Conservation (phyloP, 495 filamentous ascomycete genomes). For the Penicillium diatomitis region DNA sequence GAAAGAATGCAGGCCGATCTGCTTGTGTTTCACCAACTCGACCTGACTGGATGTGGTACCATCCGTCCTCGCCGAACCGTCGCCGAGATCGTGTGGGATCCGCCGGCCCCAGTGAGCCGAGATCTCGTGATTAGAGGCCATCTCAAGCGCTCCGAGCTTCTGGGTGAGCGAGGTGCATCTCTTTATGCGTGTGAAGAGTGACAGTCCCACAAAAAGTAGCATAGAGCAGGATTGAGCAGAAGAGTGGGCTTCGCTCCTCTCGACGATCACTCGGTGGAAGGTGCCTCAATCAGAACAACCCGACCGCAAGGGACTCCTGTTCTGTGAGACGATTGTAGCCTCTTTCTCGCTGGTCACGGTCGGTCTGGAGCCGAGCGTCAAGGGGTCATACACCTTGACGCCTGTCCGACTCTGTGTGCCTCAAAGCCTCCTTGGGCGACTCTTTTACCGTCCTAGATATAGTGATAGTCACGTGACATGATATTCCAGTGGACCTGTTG, state of each 20-base stretch:
- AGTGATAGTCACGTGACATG: neutral
- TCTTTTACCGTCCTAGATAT: neutral
- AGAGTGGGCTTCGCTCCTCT: no score
- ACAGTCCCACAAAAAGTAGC: neutral
- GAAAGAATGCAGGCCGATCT: constrained; percentile 15
- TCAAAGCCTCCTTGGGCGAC: neutral
- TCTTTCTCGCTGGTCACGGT: no score
- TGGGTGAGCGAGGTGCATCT: neutral
- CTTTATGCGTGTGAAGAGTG: neutral
- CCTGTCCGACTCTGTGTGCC: no score
- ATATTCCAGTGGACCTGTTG: neutral
- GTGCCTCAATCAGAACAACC: no score
- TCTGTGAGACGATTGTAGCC: no score
- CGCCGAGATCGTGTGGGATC: constrained; percentile 33
- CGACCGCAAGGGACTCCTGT: neutral
- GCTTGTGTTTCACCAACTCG: constrained; percentile 20
- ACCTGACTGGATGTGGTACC: constrained; percentile 24
- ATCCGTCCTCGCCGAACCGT: constrained; percentile 19
- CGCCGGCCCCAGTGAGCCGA: constrained; percentile 17
- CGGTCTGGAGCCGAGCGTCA: no score
- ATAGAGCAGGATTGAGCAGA: neutral
- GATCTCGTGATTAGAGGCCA: constrained; percentile 18
- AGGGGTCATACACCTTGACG: no score
- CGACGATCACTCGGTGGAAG: no score
- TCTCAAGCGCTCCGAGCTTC: neutral